Evolutionary conservation across 1,284 basidiomycete genomes (phyloP), one percentile per base, ranked within the genome.

Genomic region (Hymenochaete sp.): DNA sequence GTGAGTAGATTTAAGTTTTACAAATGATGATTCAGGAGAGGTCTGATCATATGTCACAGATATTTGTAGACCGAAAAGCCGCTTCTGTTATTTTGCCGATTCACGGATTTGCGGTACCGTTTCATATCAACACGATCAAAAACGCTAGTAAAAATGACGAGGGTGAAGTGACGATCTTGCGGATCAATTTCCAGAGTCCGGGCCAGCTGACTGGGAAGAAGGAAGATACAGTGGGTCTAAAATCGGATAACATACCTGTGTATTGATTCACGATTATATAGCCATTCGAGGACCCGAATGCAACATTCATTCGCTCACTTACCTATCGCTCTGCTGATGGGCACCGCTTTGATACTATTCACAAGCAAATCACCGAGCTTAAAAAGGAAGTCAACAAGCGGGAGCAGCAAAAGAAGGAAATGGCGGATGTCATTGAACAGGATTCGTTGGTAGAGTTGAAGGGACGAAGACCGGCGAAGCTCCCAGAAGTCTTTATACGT

Each of bases 101-200:
- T 55, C 82, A 98, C 58, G 95, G 95, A 3, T 98, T 86, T 55
- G 90, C 92, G 0, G 93, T 97, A 0, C 93, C 96, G 0, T 98
- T 97, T 71, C 96, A 99, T 61, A 93, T 98, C 66, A 96, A 96
- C 58, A 93, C 93, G 1, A 89, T 99, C 54, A 99, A 99, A 67
- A 98, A 97, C 59, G 88, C 87, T 27, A 93, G 87, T 71, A 98
- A 98, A 70, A 95, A 82, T 54, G 95, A 98, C 54, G 96, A 98
- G 62, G 91, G 90, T 6, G 92, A 98, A 44, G 90, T 84, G 61
- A 95, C 93, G 0, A 91, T 91, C 53, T 73, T 99, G 47, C 82
- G 96, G 3, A 93, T 99, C 66, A 98, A 98, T 67, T 97, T 98
- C 70, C 93, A 98, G 62, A 96, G 93, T 0, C 96, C 96, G 1